Percentiles rank a stretch among this genome's conserved stretches.
Evolutionary conservation across 129 eudicot genomes (phyloP).

Genomic region (Flaveria linearis): DNA sequence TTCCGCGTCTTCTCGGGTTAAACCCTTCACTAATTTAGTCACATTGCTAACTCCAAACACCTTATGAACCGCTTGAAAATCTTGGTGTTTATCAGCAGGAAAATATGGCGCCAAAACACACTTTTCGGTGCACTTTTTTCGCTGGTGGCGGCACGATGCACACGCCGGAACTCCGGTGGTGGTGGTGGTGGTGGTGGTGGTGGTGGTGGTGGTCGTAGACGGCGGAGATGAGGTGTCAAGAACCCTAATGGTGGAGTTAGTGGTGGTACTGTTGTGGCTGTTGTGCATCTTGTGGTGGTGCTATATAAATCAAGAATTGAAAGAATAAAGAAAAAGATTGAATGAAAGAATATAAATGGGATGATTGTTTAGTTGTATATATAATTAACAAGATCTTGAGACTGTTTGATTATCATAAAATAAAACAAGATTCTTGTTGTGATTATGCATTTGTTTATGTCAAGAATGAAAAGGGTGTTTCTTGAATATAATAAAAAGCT

Average conservation of each 20-base stretch:
- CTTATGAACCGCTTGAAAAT: constrained; percentile 82
- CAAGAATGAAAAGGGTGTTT: constrained; percentile 40
- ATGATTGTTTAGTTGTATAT: constrained; percentile 24
- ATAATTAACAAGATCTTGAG: constrained; percentile 29
- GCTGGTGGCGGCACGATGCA: constrained; percentile 94
- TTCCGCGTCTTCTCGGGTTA: constrained; percentile 50
- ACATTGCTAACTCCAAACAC: constrained; percentile 83
- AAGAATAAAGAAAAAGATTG: constrained; percentile 24
- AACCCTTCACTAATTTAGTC: constrained; percentile 54
- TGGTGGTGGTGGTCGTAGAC: constrained; percentile 9
- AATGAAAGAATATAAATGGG: constrained; percentile 28
- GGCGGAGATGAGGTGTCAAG: constrained; percentile 40
- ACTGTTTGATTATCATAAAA: constrained; percentile 12
- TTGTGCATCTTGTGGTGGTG: constrained; percentile 29
- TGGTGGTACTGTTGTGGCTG: constrained; percentile 21
- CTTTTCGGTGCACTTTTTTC: constrained; percentile 76
- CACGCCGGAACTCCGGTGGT: constrained; percentile 53
- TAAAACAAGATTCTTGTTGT: constrained; percentile 23
- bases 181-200: constrained; percentile 14
- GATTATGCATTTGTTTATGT: constrained; percentile 27
- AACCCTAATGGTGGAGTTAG: constrained; percentile 30
- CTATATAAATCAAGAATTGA: neutral
- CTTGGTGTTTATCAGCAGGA: constrained; percentile 63
- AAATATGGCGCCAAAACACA: constrained; percentile 77
- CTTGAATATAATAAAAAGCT: constrained; percentile 27